phyloP scores from a whole-genome alignment of 768 basidiomycete species.

The Tubosaeta sp. region DNA sequence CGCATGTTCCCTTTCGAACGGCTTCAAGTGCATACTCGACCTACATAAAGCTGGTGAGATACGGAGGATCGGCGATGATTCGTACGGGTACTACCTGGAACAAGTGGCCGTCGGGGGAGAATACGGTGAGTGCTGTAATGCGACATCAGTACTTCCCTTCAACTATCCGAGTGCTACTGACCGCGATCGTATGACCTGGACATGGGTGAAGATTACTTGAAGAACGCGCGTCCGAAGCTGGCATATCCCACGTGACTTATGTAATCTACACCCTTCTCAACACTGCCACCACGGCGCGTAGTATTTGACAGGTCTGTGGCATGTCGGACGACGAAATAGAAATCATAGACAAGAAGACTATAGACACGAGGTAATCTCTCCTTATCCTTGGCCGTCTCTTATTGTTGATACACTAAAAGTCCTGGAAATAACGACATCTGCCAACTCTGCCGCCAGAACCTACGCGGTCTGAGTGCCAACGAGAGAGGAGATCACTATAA shows the following conservation, averaged over 20 bases:
- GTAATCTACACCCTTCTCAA: constrained; percentile 5
- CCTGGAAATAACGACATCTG: constrained; percentile 34
- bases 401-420: constrained; percentile 6
- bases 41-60: constrained; percentile 40
- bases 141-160: constrained; percentile 2
- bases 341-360: constrained; percentile 12
- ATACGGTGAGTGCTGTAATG: constrained; percentile 83
- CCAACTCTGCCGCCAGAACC: constrained; percentile 45
- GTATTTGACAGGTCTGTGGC: neutral
- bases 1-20: constrained; percentile 94
- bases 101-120: constrained; percentile 97
- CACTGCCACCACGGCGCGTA: constrained; percentile 9
- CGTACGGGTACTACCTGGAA: constrained; percentile 69
- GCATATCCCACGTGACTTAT: constrained; percentile 22
- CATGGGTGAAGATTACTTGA: constrained; percentile 39
- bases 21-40: constrained; percentile 99
- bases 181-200: constrained; percentile 98
- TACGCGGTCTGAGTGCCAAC: constrained; percentile 34
- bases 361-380: constrained; percentile 10
- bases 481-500: constrained; percentile 56
- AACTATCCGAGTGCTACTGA: constrained; percentile 30
- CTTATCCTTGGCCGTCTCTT: neutral
- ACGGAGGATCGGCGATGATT: constrained; percentile 17
- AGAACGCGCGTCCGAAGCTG: constrained; percentile 49
- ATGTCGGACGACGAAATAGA: constrained; percentile 27